Evolutionary conservation across 2,329 filamentous ascomycete species (phyloP).

Genomic region (Clathrospora elynae): DNA sequence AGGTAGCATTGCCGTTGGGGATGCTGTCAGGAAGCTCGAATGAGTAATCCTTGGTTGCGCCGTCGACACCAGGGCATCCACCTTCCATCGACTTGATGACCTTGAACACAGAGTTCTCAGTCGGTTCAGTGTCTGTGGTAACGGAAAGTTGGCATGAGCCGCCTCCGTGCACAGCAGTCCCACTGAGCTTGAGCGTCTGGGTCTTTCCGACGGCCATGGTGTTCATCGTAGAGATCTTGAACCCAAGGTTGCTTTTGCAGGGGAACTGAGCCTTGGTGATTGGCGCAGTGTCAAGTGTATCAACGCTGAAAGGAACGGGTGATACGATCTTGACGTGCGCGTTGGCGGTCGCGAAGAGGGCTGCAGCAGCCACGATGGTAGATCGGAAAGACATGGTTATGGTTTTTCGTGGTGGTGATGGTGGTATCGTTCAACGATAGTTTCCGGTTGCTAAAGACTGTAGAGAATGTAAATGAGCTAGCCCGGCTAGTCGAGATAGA

Average conservation of each 20-base stretch:
- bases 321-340: slow-evolving; percentile 77
- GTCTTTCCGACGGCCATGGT: slow-evolving; percentile 66
- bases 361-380: slow-evolving; percentile 54
- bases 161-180: slow-evolving; percentile 81
- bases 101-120: slow-evolving; percentile 69
- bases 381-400: slow-evolving; percentile 59
- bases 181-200: slow-evolving; percentile 68
- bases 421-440: slow-evolving; percentile 23
- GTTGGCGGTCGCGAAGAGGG: slow-evolving; percentile 61
- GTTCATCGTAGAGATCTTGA: slow-evolving; percentile 42
- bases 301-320: slow-evolving; percentile 67
- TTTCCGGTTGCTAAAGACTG: slow-evolving; percentile 9
- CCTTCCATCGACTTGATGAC: slow-evolving; percentile 89
- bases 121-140: slow-evolving; percentile 65
- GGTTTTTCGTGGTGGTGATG: slow-evolving; percentile 7
- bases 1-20: slow-evolving; percentile 73
- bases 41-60: slow-evolving; percentile 67
- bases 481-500: slow-evolving; percentile 35
- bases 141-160: slow-evolving; percentile 88
- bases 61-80: slow-evolving; percentile 72
- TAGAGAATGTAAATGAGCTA: slow-evolving; percentile 30
- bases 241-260: slow-evolving; percentile 58
- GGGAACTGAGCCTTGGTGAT: slow-evolving; percentile 71
- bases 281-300: slow-evolving; percentile 65
- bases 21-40: slow-evolving; percentile 75